Base-by-base conservation (phyloP, 2,329 filamentous ascomycete genomes). In the Diaporthe vaccinii region DNA sequence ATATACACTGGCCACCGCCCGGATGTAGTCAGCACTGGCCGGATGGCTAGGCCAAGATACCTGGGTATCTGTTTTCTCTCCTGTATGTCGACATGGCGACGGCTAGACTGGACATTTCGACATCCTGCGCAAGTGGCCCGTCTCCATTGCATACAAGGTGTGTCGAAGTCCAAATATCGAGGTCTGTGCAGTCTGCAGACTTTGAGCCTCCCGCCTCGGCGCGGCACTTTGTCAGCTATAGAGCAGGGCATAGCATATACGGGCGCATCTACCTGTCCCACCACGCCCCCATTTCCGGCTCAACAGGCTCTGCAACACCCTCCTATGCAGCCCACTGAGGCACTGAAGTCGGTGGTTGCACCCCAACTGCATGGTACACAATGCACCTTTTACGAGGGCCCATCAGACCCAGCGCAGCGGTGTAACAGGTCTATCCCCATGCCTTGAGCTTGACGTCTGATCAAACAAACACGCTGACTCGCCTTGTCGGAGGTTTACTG, bases 401-500 rank as follows among this genome's bases (percentile, higher is more conserved):
- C 65, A 39, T 49, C 31, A 69, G 65, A 55, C 46, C 49, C 49
- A 55, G 34, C 65, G 46, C n/a, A 25, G 34, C 65, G 34, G 65
- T 69, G 65, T 69, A 55, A 55, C 65, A 69, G 46, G 8, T 31
- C 4, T 41, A 39, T 28, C 14, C 31, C 28, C 65, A 41, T 55
- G 65, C 65, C 49, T 69, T 69, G 46, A 69, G 65, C 49, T 41
- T 69, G 34, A 41, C n/a, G 65, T 69, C 65, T 69, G 65, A 55
- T 69, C 65, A 69, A 69, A 55, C 65, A 55, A 28, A 69, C 65
- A 41, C 4, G 65, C 65, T 69, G 65, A 69, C 65, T 69, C 65
- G 65, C 31, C 65, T 41, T 55, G 65, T 69, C 65, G 31, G 65
- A 69, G 65, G 49, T 69, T 53, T 22, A 49, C 7, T 34, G 10